phyloP scores from a whole-genome alignment of 2,329 filamentous ascomycete genomes.

The Chaetoscypha palmicola region DNA sequence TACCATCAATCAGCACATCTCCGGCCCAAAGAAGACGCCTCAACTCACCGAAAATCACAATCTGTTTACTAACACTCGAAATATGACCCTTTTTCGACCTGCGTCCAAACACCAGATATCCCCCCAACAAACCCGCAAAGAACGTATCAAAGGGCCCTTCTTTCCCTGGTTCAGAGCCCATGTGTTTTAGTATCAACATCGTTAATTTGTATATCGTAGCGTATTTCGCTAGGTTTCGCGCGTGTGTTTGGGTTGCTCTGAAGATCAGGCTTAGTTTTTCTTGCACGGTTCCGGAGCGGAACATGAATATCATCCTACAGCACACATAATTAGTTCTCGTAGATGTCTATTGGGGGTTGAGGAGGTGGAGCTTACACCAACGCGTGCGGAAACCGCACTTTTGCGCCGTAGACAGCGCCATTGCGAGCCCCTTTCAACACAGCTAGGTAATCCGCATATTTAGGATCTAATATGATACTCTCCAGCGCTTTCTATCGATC shows the following conservation, averaged over 20 bases:
- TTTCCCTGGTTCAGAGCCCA: constrained; percentile 50
- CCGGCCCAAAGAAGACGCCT: background rate
- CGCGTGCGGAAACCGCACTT: constrained; percentile 97
- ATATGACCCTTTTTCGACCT: constrained; percentile 59
- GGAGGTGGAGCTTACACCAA: constrained; percentile 55
- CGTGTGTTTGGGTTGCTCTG: constrained; percentile 83
- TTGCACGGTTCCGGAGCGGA: constrained; percentile 76
- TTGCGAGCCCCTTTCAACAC: constrained; percentile 92
- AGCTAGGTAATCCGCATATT: constrained; percentile 76
- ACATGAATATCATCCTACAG: constrained; percentile 85
- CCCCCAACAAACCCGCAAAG: constrained; percentile 78
- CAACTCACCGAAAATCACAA: constrained; percentile 68
- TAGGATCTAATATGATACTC: constrained; percentile 71
- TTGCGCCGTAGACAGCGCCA: constrained; percentile 92
- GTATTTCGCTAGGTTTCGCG: constrained; percentile 85
- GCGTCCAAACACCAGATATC: constrained; percentile 84
- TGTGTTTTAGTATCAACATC: constrained; percentile 67
- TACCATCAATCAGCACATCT: constrained; percentile 5
- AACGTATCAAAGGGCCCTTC: constrained; percentile 76
- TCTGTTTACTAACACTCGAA: constrained; percentile 86
- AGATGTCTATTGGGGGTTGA: background rate
- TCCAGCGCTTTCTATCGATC: constrained; percentile 46
- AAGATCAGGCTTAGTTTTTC: constrained; percentile 74
- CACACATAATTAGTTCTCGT: background rate
- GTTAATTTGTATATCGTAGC: constrained; percentile 82